Conservation (phyloP, 139 green algal species). For the Edaphochlamys debaryana region DNA sequence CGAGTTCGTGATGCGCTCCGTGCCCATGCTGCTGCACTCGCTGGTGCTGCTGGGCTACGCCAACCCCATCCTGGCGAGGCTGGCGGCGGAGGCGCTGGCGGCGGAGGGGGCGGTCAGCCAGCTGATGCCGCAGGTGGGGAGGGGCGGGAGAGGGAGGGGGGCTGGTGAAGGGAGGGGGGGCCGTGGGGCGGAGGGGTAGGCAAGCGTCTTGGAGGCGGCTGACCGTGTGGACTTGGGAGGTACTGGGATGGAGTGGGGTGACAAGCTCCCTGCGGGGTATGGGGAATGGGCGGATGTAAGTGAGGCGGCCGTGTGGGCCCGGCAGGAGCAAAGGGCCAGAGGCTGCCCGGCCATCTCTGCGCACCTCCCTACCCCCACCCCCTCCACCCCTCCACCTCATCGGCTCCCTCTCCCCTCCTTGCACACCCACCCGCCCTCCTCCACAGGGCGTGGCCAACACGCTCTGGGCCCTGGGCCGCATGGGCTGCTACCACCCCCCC, state of each 20-base stretch:
- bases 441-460: conserved; percentile 54
- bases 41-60: conserved; percentile 32
- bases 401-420: no score
- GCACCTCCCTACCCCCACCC: no score
- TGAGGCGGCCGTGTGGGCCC: not conserved
- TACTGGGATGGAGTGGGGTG: no score
- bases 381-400: no score
- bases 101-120: not conserved
- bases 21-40: conserved; percentile 44
- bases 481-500: conserved; percentile 31
- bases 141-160: not conserved
- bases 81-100: conserved; percentile 1
- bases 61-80: conserved; percentile 30
- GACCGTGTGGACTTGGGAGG: no score
- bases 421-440: no score
- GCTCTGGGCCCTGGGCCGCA: conserved; percentile 43
- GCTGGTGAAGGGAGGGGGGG: no score
- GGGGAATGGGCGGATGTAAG: no score
- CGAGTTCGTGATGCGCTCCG: conserved; percentile 26
- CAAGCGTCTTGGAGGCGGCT: no score
- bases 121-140: conserved; percentile 49
- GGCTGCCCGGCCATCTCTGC: no score
- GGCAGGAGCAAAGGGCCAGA: not conserved
- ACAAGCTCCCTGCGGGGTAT: no score
- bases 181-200: not conserved